phyloP scores from a whole-genome alignment of 805 yeast genomes.

The Ogataea pilisensis region DNA sequence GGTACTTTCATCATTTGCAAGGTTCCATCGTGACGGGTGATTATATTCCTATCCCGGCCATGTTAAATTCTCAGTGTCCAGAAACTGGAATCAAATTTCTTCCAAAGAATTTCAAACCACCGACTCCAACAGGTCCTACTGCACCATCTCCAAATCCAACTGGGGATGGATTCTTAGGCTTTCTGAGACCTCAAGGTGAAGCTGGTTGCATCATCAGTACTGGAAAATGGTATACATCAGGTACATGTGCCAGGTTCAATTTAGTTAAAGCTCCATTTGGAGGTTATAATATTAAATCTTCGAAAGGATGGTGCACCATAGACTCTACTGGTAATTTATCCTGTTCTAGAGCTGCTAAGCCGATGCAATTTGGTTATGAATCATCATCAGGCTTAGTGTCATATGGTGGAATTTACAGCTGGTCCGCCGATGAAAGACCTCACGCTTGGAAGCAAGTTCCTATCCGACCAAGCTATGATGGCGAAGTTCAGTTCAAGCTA shows the following conservation, averaged over 20 bases:
- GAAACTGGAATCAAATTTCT: conserved; percentile 60
- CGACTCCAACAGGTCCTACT: conserved; percentile 27
- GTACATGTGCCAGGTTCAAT: conserved; percentile 80
- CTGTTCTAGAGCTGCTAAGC: conserved; percentile 31
- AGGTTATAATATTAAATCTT: conserved; percentile 64
- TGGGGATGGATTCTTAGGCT: conserved; percentile 39
- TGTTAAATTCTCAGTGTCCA: conserved; percentile 62
- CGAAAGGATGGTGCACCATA: conserved; percentile 71
- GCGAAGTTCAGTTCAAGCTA: conserved; percentile 36
- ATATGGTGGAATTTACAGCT: conserved; percentile 56
- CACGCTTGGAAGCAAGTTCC: conserved; percentile 43
- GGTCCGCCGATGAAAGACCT: conserved; percentile 54
- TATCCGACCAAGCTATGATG: conserved; percentile 41
- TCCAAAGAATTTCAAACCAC: conserved; percentile 49
- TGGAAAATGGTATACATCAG: conserved; percentile 80
- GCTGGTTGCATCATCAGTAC: conserved; percentile 77
- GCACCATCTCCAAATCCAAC: conserved; percentile 28
- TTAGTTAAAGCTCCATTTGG: conserved; percentile 59
- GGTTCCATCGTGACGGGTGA: conserved; percentile 70
- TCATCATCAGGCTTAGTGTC: conserved; percentile 42
- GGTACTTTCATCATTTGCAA: conserved; percentile 75
- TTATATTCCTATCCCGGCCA: conserved; percentile 59
- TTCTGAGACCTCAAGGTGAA: conserved; percentile 45
- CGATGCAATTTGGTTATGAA: conserved; percentile 58
- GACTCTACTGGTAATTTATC: conserved; percentile 25